Evolutionary conservation across 306 rosid genomes (phyloP), one percentile per base, ranked within the genome.

Genomic region (Bauhinia variegata): DNA sequence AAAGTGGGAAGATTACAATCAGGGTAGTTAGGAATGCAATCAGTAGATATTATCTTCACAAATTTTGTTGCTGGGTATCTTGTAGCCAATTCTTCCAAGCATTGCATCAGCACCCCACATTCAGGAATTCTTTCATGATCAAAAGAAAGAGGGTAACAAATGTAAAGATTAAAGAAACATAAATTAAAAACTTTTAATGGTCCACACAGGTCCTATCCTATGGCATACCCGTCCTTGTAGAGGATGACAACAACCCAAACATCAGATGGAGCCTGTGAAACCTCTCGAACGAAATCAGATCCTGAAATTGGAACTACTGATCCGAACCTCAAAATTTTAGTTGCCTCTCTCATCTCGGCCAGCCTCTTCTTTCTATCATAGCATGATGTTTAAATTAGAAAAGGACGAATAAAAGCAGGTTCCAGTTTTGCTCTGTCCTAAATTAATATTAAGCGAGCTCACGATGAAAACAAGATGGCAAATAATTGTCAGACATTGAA

Each of bases 211-310:
- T 33, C 71, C 14, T n/a, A 32, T 33, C 71, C 14, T n/a, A 32
- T 53, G 54, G 47, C 48, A 67, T 87, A 90, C 96, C 97, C 97
- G 50, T 93, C 97, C 75, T 93, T 93, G 82, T 89, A 87, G 46
- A 93, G 97, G 74, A 89, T 61, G 38, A 93, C 98, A 55, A 93
- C 98, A 68, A 93, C 98, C 98, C 98, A 89, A 70, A 93, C 96
- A 73, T 93, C 98, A 57, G 98, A 73, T 36, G 96, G 87, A 78
- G 98, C 98, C 64, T 89, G 98, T 0, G 97, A 93, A 65, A 93
- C 98, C 83, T 93, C 98, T 13, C 98, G 95, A 80, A 89, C 80
- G 10, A 93, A 93, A 82, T 93, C 98, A 30, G 98, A 83, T 67
- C 98, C 98, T 9, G 98, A 89, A 67, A 93, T 93, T 1, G 96